Evolutionary conservation across 202 grass and related monocot genomes (phyloP).

Genomic region (Schoenoplectus triqueter): DNA sequence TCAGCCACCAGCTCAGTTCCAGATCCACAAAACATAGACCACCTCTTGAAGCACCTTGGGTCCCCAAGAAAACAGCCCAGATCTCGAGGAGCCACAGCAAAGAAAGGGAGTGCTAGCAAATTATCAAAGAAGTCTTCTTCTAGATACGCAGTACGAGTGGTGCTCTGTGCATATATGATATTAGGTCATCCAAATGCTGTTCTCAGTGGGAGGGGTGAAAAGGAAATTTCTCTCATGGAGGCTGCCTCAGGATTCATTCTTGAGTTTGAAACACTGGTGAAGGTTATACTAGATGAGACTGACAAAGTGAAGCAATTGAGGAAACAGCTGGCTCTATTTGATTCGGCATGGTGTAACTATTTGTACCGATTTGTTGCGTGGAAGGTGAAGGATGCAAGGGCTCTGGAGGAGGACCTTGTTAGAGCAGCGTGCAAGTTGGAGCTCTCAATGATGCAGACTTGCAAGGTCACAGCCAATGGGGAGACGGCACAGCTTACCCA

Average conservation of each 20-base stretch:
- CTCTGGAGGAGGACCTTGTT: conserved; percentile 92
- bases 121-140: conserved; percentile 49
- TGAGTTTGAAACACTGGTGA: conserved; percentile 67
- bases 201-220: conserved; percentile 80
- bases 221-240: conserved; percentile 63
- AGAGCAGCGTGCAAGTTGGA: conserved; percentile 91
- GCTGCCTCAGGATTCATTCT: conserved; percentile 62
- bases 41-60: conserved; percentile 79
- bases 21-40: conserved; percentile 74
- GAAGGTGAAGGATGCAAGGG: conserved; percentile 94
- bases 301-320: conserved; percentile 56
- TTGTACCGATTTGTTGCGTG: conserved; percentile 88
- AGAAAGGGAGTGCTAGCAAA: conserved; percentile 47
- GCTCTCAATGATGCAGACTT: conserved; percentile 96
- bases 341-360: conserved; percentile 80
- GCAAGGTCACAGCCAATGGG: conserved; percentile 58
- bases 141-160: conserved; percentile 77
- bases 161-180: conserved; percentile 97
- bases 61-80: conserved; percentile 65
- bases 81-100: conserved; percentile 45
- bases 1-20: conserved; percentile 42
- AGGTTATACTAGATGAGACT: conserved; percentile 55
- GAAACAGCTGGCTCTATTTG: conserved; percentile 62
- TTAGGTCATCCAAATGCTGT: conserved; percentile 90
- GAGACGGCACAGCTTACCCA: conserved; percentile 65